A percentile compares a stretch with the other conserved stretches of the same genome.
phyloP scores from a whole-genome alignment of 495 filamentous ascomycete genomes.

The Staphylotrichum longicolle region DNA sequence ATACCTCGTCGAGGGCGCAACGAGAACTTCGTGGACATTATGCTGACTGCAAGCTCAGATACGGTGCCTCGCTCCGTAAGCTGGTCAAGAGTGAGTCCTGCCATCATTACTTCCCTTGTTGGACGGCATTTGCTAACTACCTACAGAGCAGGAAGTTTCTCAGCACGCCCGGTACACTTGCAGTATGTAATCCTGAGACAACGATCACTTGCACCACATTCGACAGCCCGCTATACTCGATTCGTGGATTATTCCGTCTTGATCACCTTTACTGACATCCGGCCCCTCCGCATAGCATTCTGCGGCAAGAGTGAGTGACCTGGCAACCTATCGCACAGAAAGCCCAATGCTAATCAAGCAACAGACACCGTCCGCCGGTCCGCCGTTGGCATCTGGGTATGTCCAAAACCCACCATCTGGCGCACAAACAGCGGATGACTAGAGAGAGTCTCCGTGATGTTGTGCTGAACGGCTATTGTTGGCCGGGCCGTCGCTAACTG shows the following conservation, averaged over 20 bases:
- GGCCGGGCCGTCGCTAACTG: slow-evolving; percentile 9
- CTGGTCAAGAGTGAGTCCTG: slow-evolving; percentile 75
- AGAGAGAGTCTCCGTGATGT: not conserved
- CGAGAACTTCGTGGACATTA: not conserved
- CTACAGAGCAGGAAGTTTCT: slow-evolving; percentile 83
- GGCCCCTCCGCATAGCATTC: slow-evolving; percentile 54
- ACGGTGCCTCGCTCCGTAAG: slow-evolving; percentile 99
- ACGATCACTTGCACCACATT: not conserved
- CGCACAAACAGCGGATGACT: not conserved
- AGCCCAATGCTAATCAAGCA: not conserved
- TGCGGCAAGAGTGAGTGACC: slow-evolving; percentile 70
- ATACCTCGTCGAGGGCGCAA: slow-evolving; percentile 13
- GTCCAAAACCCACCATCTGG: not conserved
- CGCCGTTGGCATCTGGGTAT: slow-evolving; percentile 86
- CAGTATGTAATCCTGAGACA: slow-evolving; percentile 60
- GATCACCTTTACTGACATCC: slow-evolving; percentile 34
- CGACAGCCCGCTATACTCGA: not conserved
- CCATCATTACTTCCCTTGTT: not conserved
- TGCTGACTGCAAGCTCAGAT: slow-evolving; percentile 51
- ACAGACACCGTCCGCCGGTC: slow-evolving; percentile 77
- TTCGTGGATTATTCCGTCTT: not conserved
- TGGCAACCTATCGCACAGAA: no score
- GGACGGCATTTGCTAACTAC: slow-evolving; percentile 12
- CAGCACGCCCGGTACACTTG: slow-evolving; percentile 93
- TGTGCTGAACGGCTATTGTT: not conserved